Percentiles rank a stretch among this genome's conserved stretches.
These are phyloP conservation scores for Thalia dealbata DNA, from an alignment of 176 grass and related monocot genomes.

Conservation along the genomic window DNA sequence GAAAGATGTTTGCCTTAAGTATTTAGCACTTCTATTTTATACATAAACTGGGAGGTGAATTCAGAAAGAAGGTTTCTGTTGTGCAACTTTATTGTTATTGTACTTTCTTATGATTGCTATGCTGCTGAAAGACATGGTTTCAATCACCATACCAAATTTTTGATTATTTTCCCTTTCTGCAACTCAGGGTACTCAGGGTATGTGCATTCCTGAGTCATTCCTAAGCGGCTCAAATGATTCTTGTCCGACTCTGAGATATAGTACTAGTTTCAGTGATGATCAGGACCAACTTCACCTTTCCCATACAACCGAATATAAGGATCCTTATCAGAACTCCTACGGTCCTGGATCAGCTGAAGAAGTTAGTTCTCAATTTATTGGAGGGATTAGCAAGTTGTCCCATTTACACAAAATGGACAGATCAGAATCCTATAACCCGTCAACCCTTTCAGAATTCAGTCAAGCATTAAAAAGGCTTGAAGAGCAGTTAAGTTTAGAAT, in stretches of 20 bases:
- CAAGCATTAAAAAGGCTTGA: constrained; percentile 30
- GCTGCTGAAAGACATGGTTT: neutral
- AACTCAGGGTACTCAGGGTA: constrained; percentile 25
- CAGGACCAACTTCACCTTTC: constrained; percentile 33
- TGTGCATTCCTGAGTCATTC: constrained; percentile 15
- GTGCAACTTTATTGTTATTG: neutral
- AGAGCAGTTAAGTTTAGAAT: constrained; percentile 27
- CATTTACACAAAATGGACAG: constrained; percentile 26
- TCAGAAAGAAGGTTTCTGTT: neutral
- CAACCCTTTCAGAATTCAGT: constrained; percentile 6
- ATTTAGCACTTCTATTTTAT: neutral
- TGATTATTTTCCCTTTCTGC: constrained; percentile 2
- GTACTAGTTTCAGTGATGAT: constrained; percentile 26
- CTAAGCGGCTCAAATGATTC: constrained; percentile 15
- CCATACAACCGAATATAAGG: constrained; percentile 33
- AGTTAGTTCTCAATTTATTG: constrained; percentile 49
- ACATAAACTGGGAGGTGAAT: neutral
- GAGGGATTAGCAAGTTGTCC: constrained; percentile 13
- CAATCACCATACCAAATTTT: neutral
- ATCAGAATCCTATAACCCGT: constrained; percentile 28
- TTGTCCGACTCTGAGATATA: constrained; percentile 34
- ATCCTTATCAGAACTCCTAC: constrained; percentile 27
- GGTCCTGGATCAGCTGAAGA: constrained; percentile 58
- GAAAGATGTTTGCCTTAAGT: neutral
- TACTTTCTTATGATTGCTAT: neutral